Conservation (phyloP, 202 grass and related monocot genomes). For the Setaria italica region DNA sequence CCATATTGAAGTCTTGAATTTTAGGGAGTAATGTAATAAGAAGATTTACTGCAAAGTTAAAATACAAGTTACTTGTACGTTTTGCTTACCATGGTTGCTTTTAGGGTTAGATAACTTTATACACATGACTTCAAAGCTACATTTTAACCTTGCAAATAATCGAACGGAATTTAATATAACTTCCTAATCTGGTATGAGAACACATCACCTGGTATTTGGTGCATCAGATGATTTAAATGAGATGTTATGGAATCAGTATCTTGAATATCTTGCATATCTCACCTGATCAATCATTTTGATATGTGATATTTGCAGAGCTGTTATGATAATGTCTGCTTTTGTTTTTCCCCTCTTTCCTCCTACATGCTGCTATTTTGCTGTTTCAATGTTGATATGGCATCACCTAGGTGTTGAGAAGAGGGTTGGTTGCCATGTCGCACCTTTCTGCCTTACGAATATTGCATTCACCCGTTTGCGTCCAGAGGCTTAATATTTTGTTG, state of each 20-base stretch:
- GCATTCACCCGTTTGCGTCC: not conserved
- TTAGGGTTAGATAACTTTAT: not conserved
- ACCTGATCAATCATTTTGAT: not conserved
- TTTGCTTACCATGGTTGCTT: not conserved
- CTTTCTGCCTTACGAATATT: not conserved
- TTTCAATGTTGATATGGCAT: not conserved
- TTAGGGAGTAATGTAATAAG: not conserved
- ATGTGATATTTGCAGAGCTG: not conserved
- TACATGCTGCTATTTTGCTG: not conserved
- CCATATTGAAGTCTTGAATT: not conserved
- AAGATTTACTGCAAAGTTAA: not conserved
- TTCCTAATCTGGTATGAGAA: no score
- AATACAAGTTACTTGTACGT: not conserved
- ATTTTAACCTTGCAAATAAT: no score
- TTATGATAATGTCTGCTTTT: not conserved
- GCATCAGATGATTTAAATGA: not conserved
- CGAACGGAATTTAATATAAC: no score
- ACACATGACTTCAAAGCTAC: not conserved
- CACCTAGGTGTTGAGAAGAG: not conserved
- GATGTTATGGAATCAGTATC: no score
- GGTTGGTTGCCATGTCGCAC: not conserved
- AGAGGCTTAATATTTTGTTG: slow-evolving; percentile 25
- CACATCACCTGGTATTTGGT: not conserved
- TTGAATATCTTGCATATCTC: not conserved
- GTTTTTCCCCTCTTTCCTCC: not conserved